A percentile compares a stretch with the other conserved stretches of the same genome.
Evolutionary conservation across 2,329 filamentous ascomycete species (phyloP).

Genomic region (Sclerotinia sclerotiorum): DNA sequence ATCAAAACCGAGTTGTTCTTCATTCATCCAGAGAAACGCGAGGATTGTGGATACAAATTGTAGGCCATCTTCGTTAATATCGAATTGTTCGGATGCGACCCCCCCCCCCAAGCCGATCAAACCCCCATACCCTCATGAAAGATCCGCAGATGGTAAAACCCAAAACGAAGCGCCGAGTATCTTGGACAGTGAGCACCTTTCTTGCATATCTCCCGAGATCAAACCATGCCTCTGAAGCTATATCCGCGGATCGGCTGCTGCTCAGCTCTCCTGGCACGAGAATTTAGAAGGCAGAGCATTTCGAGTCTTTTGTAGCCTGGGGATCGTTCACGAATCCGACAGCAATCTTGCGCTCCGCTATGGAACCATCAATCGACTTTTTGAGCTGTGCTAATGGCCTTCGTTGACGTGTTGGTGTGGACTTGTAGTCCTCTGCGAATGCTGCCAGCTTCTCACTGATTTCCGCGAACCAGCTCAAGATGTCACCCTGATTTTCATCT

Average conservation of each 20-base stretch:
- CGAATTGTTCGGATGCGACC: constrained; percentile 38
- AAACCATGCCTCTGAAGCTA: not conserved
- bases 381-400: constrained; percentile 24
- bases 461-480: constrained; percentile 34
- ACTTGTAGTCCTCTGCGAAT: constrained; percentile 32
- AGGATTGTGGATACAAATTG: not conserved
- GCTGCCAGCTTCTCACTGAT: constrained; percentile 32
- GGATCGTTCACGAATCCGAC: constrained; percentile 21
- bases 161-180: not conserved
- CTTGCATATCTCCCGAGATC: not conserved
- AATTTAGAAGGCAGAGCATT: not conserved
- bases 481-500: constrained; percentile 26
- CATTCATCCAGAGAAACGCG: too few species aligned
- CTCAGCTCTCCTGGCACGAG: constrained; percentile 32
- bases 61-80: constrained; percentile 28
- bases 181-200: not conserved
- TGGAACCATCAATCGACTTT: constrained; percentile 31
- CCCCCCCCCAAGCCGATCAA: constrained; percentile 40
- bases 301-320: not conserved
- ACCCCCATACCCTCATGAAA: constrained; percentile 37
- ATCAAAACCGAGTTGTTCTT: too few species aligned
- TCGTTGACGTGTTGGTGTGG: not conserved
- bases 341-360: constrained; percentile 33
- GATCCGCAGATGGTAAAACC: not conserved
- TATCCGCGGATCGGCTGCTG: constrained; percentile 27